Conservation (phyloP, 1,284 basidiomycete genomes). For the Dichomitus squalens region DNA sequence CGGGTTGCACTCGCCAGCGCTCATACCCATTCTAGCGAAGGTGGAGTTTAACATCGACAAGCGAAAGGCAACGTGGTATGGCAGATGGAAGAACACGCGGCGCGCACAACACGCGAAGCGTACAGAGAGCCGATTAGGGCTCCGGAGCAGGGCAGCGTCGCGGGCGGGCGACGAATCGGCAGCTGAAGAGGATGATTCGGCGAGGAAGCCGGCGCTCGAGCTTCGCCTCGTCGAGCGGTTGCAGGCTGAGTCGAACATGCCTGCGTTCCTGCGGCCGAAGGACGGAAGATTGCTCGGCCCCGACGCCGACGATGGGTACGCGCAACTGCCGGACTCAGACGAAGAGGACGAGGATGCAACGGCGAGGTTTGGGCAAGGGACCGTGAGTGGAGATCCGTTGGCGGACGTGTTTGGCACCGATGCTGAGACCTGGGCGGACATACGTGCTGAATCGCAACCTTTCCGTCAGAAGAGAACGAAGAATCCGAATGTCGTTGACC, state of each 20-base stretch:
- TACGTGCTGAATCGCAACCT: conserved; percentile 39
- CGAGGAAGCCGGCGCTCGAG: conserved; percentile 44
- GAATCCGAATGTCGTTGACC: conserved; percentile 51
- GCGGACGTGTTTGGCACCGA: conserved; percentile 58
- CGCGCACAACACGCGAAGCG: conserved; percentile 59
- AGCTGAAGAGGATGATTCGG: conserved; percentile 26
- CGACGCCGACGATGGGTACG: conserved; percentile 25
- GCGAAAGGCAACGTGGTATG: conserved; percentile 76
- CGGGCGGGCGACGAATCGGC: conserved; percentile 21
- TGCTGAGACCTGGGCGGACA: conserved; percentile 60
- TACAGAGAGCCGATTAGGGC: conserved; percentile 43
- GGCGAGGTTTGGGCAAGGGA: conserved; percentile 22
- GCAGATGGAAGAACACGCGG: conserved; percentile 72
- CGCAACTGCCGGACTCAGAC: conserved; percentile 22
- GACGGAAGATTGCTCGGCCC: conserved; percentile 23
- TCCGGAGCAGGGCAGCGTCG: conserved; percentile 29
- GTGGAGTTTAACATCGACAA: conserved; percentile 87
- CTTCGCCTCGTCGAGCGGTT: conserved; percentile 54
- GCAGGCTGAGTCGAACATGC: conserved; percentile 40
- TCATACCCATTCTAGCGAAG: conserved; percentile 83
- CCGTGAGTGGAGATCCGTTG: conserved; percentile 40
- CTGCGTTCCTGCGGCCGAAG: conserved; percentile 30
- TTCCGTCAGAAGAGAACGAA: conserved; percentile 21
- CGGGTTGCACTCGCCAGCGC: conserved; percentile 59
- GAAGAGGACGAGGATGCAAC: conserved; percentile 28